Base-by-base conservation (phyloP, 345 rosid species). In the Brassica rapa region DNA sequence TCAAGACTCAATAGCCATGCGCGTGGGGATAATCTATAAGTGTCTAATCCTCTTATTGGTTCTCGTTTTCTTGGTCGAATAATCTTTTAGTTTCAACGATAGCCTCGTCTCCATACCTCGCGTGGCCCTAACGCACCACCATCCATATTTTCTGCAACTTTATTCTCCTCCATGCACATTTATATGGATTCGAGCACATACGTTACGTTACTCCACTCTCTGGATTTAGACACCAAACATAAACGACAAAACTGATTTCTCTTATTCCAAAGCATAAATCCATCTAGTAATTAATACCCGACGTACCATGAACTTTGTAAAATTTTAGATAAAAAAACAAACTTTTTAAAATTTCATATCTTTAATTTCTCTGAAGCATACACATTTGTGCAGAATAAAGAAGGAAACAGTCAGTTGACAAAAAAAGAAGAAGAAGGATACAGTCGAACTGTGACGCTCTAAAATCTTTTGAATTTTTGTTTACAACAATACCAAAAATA, bases 61-160 rank as follows among this genome's bases (percentile, higher is more conserved):
- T 71, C 60, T 53, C 19, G 3, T 35, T 35, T 68, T 76, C 68
- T 61, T 25, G 80, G 35, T 69, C 8, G 55, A 14, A 69, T 69
- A 62, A 70, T 70, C 76, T 39, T 53, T 46, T 11, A 25, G 9
- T 37, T 70, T 71, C 76, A 71, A 71, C 33, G 71, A 19, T 77
- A 55, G 59, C 12, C 8, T 77, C 46, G 49, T 70, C 73, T 19
- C 51, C 73, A 39, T 25, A 53, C 59, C 66, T 55, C 46, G 66
- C 71, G 71, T 77, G 59, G 16, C 35, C 46, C 46, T 35, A 9
- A 64, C 81, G 76, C 81, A 62, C 63, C 35, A 49, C 39, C 53
- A 27, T 51, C 56, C 23, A 23, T 3, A 16, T 63, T 64, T 65
- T 55, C 60, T 55, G 33, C 66, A 8, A 65, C 76, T 70, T 77